Conservation (phyloP, 2,329 filamentous ascomycete species). For the Apiospora arundinis region DNA sequence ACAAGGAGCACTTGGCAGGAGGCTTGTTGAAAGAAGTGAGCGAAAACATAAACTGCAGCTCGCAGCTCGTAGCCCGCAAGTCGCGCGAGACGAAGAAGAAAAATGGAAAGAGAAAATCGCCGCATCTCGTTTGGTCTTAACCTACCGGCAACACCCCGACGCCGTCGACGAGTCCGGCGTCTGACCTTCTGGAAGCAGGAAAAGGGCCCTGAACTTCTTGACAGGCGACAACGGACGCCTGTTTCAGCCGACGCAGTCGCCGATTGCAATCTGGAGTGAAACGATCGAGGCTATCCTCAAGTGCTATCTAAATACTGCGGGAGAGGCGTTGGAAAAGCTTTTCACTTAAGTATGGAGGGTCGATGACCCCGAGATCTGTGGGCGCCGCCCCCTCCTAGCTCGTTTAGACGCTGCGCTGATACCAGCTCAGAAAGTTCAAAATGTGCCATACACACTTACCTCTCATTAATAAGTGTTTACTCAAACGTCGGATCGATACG, state of each 20-base stretch:
- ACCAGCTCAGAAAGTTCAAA: background rate
- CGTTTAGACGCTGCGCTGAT: background rate
- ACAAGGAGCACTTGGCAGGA: background rate
- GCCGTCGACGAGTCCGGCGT: background rate
- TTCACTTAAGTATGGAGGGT: background rate
- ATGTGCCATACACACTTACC: background rate
- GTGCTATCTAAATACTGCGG: background rate
- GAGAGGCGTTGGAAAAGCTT: background rate
- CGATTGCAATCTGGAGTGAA: background rate
- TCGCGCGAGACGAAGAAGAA: background rate
- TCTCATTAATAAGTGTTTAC: background rate
- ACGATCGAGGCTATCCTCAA: background rate
- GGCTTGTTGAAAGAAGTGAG: background rate
- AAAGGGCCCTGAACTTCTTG: background rate
- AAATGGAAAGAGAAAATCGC: background rate
- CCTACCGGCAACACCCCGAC: conserved; percentile 2
- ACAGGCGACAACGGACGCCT: background rate
- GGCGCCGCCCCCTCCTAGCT: background rate
- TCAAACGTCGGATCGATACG: background rate
- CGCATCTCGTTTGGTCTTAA: background rate
- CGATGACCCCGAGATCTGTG: background rate
- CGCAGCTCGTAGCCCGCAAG: background rate
- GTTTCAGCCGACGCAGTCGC: background rate
- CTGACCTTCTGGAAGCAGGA: background rate
- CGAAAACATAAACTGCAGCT: background rate